Conservation (phyloP, 1,284 basidiomycete genomes). For the Pseudozyma thailandica region DNA sequence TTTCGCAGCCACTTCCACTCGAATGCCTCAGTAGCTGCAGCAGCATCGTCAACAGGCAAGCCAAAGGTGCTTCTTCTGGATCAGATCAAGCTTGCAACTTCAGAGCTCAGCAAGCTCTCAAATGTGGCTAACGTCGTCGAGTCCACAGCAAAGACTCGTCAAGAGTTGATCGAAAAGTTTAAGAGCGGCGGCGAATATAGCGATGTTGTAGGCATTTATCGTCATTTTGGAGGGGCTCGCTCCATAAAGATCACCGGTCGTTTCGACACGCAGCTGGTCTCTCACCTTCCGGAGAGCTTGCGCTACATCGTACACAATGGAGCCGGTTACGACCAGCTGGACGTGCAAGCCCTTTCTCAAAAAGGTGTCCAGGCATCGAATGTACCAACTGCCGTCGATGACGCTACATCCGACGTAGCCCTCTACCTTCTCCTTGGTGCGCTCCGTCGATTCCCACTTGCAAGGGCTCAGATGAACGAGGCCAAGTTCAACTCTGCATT, state of each 20-base stretch:
- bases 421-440: conserved; percentile 61
- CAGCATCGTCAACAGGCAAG: conserved; percentile 9
- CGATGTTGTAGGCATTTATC: conserved; percentile 80
- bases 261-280: conserved; percentile 58
- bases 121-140: conserved; percentile 39
- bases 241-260: conserved; percentile 54
- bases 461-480: conserved; percentile 39
- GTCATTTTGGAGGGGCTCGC: conserved; percentile 73
- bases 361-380: conserved; percentile 57
- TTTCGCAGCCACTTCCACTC: conserved; percentile 14
- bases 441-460: conserved; percentile 54
- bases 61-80: conserved; percentile 60
- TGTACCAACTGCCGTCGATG: conserved; percentile 60
- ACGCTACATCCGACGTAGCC: conserved; percentile 60
- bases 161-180: conserved; percentile 47
- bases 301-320: conserved; percentile 63
- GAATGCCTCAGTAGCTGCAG: background rate
- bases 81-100: conserved; percentile 51
- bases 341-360: conserved; percentile 44
- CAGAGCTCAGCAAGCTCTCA: conserved; percentile 44
- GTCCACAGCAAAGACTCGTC: conserved; percentile 32
- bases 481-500: conserved; percentile 57
- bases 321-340: conserved; percentile 64
- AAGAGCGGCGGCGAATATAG: conserved; percentile 71
- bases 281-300: conserved; percentile 41